A percentile compares a stretch with the other conserved stretches of the same genome.
Evolutionary conservation across 2,329 filamentous ascomycete genomes (phyloP).

Genomic region (Graphilbum fragrans): DNA sequence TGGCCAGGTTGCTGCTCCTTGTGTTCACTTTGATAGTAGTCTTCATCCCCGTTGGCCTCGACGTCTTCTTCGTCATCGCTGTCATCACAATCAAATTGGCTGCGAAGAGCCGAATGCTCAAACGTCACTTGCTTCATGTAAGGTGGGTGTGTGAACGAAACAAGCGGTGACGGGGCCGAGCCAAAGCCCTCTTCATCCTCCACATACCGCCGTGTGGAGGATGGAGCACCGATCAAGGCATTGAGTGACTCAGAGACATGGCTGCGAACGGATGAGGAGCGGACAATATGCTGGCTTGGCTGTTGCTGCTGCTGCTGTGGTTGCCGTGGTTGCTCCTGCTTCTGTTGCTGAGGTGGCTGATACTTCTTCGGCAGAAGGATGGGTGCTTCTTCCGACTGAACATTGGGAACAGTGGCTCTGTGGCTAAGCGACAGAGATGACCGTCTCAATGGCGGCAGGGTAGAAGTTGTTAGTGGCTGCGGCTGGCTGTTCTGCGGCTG

Average conservation of each 20-base stretch:
- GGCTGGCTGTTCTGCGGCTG: slow-evolving; percentile 1
- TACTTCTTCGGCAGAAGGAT: neutral
- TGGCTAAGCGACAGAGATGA: neutral
- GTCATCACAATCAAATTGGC: slow-evolving; percentile 3
- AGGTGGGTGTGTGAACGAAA: neutral
- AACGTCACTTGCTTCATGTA: neutral
- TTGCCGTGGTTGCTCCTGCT: neutral
- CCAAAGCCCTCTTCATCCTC: neutral
- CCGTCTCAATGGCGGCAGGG: slow-evolving; percentile 1
- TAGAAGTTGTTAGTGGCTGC: neutral
- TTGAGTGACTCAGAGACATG: neutral
- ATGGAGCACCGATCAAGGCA: neutral
- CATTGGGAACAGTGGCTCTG: neutral
- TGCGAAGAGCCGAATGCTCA: neutral
- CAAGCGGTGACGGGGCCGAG: too few relatives aligned
- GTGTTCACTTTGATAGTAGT: neutral
- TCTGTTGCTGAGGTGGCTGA: neutral
- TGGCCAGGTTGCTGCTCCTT: neutral
- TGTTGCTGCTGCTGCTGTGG: neutral
- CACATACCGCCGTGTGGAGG: neutral
- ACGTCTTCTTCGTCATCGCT: neutral
- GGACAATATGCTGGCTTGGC: neutral
- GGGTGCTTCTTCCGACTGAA: neutral
- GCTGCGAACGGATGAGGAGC: neutral
- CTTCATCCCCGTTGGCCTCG: slow-evolving; percentile 1